These are phyloP conservation scores for Phytopythium ostracodes DNA, from an alignment of 352 stramenopile species.

Conservation along the genomic window DNA sequence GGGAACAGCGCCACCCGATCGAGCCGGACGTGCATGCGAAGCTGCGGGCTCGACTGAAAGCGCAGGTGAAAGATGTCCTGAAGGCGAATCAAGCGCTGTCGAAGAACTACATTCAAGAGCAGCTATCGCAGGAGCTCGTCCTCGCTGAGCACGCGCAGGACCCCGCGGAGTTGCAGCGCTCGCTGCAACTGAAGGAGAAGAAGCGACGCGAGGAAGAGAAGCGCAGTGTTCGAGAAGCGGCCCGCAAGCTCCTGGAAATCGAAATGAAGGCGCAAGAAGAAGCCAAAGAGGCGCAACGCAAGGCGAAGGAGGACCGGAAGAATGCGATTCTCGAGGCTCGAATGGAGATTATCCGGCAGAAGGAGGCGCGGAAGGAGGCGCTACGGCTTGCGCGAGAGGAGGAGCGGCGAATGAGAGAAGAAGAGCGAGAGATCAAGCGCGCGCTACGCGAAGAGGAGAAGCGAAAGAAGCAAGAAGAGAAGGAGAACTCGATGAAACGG, in stretches of 20 bases:
- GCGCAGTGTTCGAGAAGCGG: slow-evolving; percentile 60
- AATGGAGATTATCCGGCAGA: slow-evolving; percentile 55
- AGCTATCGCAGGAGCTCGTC: slow-evolving; percentile 39
- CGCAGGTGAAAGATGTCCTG: slow-evolving; percentile 50
- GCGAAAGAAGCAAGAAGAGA: slow-evolving; percentile 64
- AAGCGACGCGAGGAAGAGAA: slow-evolving; percentile 63
- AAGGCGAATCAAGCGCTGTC: slow-evolving; percentile 20
- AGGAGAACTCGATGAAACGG: slow-evolving; percentile 67
- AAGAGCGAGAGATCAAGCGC: slow-evolving; percentile 68
- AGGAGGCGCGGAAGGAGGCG: slow-evolving; percentile 64
- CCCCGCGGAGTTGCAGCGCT: slow-evolving; percentile 34
- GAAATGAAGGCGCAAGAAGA: slow-evolving; percentile 78
- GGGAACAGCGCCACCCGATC: slow-evolving; percentile 73
- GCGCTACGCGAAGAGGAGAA: slow-evolving; percentile 70
- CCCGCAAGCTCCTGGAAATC: slow-evolving; percentile 65
- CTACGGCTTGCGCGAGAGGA: slow-evolving; percentile 59
- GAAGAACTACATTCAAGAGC: slow-evolving; percentile 40
- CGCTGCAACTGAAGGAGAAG: slow-evolving; percentile 36
- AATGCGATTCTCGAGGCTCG: slow-evolving; percentile 64
- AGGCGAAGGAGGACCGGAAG: slow-evolving; percentile 66
- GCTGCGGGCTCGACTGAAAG: slow-evolving; percentile 44
- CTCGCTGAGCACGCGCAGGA: slow-evolving; percentile 38
- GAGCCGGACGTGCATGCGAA: slow-evolving; percentile 56
- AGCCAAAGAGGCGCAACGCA: slow-evolving; percentile 59
- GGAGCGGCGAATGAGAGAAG: slow-evolving; percentile 58